Evolutionary conservation across 2,329 filamentous ascomycete species (phyloP).

Genomic region (Sarocladium oryzae): DNA sequence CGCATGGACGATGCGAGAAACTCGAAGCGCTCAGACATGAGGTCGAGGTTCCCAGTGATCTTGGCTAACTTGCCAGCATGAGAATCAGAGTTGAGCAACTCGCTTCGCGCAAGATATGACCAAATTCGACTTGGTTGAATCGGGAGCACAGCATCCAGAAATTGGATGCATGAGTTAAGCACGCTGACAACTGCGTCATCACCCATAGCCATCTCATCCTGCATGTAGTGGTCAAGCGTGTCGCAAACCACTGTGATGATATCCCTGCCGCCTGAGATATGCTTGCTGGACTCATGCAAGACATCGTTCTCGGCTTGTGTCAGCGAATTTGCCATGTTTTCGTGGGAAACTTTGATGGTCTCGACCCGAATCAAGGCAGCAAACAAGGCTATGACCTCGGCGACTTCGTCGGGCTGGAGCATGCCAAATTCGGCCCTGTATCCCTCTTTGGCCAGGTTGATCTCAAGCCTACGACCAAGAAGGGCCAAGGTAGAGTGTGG

Average conservation of each 20-base stretch:
- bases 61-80: constrained; percentile 69
- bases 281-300: constrained; percentile 48
- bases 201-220: constrained; percentile 49
- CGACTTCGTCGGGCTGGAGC: constrained; percentile 54
- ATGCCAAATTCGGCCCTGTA: constrained; percentile 46
- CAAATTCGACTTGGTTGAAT: constrained; percentile 80
- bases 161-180: constrained; percentile 66
- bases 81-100: constrained; percentile 69
- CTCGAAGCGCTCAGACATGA: constrained; percentile 67
- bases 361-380: constrained; percentile 59
- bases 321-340: constrained; percentile 24
- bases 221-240: constrained; percentile 67
- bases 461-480: constrained; percentile 68
- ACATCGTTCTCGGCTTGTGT: constrained; percentile 33
- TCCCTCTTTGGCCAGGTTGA: constrained; percentile 52
- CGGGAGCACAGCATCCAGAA: constrained; percentile 65
- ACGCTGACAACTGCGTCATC: constrained; percentile 62
- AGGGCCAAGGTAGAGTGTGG: constrained; percentile 74
- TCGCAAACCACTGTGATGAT: constrained; percentile 77
- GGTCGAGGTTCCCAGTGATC: constrained; percentile 76
- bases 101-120: constrained; percentile 80
- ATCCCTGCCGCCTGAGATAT: constrained; percentile 57
- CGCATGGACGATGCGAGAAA: constrained; percentile 69
- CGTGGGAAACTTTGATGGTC: constrained; percentile 28
- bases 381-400: constrained; percentile 69